A percentile compares a stretch with the other conserved stretches of the same genome.
Evolutionary conservation across 306 rosid species (phyloP).

Genomic region (Pyrus betulifolia): DNA sequence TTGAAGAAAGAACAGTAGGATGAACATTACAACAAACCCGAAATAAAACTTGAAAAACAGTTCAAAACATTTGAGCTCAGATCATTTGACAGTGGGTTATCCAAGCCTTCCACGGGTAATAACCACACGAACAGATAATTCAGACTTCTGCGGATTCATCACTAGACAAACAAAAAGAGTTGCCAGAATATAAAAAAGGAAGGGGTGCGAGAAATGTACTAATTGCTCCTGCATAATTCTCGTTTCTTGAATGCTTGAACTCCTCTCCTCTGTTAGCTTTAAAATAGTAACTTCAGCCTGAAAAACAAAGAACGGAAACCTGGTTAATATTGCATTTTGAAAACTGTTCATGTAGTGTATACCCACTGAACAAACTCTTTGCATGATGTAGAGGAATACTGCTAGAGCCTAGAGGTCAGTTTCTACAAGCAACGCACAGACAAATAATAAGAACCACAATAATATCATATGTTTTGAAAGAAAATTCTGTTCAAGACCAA

Average conservation of each 20-base stretch:
- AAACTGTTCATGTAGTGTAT: not conserved
- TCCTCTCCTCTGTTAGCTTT: conserved; percentile 60
- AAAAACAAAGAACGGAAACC: conserved; percentile 26
- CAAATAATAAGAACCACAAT: not conserved
- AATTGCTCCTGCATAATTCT: conserved; percentile 41
- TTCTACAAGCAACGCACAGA: not conserved
- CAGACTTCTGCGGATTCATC: not conserved
- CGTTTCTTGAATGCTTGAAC: conserved; percentile 47
- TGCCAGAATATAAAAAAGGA: not conserved
- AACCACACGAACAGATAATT: not conserved
- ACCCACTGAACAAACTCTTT: not conserved
- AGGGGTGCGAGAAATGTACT: conserved; percentile 37
- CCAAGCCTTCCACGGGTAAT: no score
- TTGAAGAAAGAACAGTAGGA: not conserved
- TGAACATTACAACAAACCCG: not conserved
- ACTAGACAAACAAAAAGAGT: not conserved
- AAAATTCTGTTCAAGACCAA: conserved; percentile 19
- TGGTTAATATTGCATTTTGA: conserved; percentile 7
- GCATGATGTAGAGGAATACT: not conserved
- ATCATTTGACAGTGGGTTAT: not conserved
- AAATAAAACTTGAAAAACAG: not conserved
- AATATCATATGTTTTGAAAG: not conserved
- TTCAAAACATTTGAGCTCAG: not conserved
- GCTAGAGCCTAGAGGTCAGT: not conserved
- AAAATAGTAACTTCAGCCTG: conserved; percentile 62